phyloP scores from a whole-genome alignment of 1,284 basidiomycete species.

The Amylostereum chailletii region DNA sequence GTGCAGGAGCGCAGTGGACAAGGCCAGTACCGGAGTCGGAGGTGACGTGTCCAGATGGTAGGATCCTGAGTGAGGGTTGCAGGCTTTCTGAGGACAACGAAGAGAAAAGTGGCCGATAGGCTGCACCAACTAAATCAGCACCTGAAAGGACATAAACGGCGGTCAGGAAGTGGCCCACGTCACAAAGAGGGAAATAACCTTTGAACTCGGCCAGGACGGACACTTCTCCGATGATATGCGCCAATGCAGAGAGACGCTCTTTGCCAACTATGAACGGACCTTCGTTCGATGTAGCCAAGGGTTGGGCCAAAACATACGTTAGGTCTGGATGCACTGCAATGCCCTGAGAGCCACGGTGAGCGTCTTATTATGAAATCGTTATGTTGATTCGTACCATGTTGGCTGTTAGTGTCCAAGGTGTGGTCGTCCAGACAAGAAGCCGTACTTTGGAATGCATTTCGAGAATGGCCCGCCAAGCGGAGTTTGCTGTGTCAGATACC shows the following conservation, averaged over 20 bases:
- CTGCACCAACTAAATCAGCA: conserved; percentile 51
- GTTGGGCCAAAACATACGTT: conserved; percentile 57
- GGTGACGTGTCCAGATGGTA: conserved; percentile 70
- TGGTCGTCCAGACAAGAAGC: conserved; percentile 96
- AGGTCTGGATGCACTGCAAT: conserved; percentile 78
- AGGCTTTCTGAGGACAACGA: conserved; percentile 11
- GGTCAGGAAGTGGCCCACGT: no score
- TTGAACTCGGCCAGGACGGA: conserved; percentile 39
- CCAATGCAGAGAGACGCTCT: conserved; percentile 53
- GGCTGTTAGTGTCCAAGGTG: conserved; percentile 93
- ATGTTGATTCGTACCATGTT: conserved; percentile 66
- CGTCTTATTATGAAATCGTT: conserved; percentile 2
- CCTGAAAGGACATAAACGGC: conserved; percentile 29
- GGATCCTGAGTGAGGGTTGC: conserved; percentile 29
- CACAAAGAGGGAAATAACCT: conserved; percentile 27
- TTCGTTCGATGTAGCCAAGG: conserved; percentile 17
- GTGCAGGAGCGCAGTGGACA: conserved; percentile 93
- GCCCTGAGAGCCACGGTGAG: conserved; percentile 40
- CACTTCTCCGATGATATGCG: conserved; percentile 41
- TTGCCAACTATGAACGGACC: conserved; percentile 57
- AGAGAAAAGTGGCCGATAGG: conserved; percentile 67
- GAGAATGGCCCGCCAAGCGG: conserved; percentile 16
- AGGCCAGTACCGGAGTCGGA: conserved; percentile 89
- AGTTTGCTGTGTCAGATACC: conserved; percentile 12
- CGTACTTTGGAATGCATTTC: conserved; percentile 27